Evolutionary conservation across 176 grass and related monocot genomes (phyloP).

Genomic region (Zoysia pacifica): DNA sequence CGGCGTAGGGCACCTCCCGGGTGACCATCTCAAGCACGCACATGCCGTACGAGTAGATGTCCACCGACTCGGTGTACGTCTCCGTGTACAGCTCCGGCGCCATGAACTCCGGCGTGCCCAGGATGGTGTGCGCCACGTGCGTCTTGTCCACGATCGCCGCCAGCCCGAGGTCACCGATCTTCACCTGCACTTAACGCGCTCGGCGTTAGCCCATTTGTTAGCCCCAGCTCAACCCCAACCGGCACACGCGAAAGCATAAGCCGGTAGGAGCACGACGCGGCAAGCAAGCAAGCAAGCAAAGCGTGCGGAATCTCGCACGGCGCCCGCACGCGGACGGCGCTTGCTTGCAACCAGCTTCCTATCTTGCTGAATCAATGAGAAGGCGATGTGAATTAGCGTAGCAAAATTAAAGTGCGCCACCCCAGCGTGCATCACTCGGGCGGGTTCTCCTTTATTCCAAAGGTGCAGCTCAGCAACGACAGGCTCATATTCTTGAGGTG

Average conservation of each 20-base stretch:
- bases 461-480: constrained; percentile 15
- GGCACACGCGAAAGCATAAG: neutral
- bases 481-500: constrained; percentile 24
- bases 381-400: neutral
- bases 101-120: constrained; percentile 99
- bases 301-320: constrained; percentile 29
- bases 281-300: constrained; percentile 24
- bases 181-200: constrained; percentile 46
- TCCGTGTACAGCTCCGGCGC: constrained; percentile 95
- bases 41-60: constrained; percentile 96
- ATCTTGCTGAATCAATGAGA: neutral
- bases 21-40: constrained; percentile 98
- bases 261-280: neutral
- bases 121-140: constrained; percentile 79
- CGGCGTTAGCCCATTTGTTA: neutral
- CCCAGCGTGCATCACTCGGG: constrained; percentile 33
- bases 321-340: constrained; percentile 16
- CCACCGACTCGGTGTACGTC: constrained; percentile 92
- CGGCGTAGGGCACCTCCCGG: constrained; percentile 82
- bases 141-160: constrained; percentile 82
- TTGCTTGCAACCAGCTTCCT: neutral
- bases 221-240: neutral
- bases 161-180: constrained; percentile 95
- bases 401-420: constrained; percentile 32
- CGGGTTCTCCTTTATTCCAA: constrained; percentile 45